phyloP scores from a whole-genome alignment of 2,329 filamentous ascomycete species.

The Pseudogymnoascus pannorum region DNA sequence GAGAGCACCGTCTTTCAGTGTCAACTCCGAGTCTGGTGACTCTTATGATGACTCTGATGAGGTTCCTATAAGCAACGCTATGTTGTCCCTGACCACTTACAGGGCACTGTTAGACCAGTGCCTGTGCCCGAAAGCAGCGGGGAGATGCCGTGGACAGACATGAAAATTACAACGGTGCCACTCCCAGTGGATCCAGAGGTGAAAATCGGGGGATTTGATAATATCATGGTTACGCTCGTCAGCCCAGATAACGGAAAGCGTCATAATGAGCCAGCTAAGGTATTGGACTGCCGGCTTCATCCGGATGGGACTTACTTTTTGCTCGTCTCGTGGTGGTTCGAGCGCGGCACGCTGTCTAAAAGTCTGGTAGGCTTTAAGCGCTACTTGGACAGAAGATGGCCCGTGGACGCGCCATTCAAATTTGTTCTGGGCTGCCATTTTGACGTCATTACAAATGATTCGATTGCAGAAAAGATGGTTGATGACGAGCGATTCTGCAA shows the following conservation, averaged over 20 bases:
- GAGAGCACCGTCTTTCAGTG: background rate
- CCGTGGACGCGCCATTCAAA: background rate
- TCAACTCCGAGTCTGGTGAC: background rate
- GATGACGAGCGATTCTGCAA: background rate
- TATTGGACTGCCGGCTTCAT: conserved; percentile 2
- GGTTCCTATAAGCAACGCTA: background rate
- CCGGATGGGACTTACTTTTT: background rate
- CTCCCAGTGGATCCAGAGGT: background rate
- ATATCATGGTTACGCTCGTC: conserved; percentile 1
- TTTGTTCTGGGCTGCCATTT: conserved; percentile 6
- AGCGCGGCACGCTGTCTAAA: background rate
- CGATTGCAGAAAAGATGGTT: background rate
- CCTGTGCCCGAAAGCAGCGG: background rate
- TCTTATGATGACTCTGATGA: background rate
- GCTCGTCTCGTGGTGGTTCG: conserved; percentile 1
- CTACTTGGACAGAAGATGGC: background rate
- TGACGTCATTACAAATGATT: background rate
- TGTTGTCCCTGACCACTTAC: background rate
- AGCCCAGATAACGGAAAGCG: background rate
- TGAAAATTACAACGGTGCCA: background rate
- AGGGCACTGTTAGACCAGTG: background rate
- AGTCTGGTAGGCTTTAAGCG: background rate
- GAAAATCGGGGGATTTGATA: background rate
- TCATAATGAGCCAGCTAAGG: background rate
- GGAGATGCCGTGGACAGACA: background rate